A percentile compares a stretch with the other conserved stretches of the same genome.
Evolutionary conservation across 2,329 filamentous ascomycete species (phyloP).

Genomic region (Bisporella sp.): DNA sequence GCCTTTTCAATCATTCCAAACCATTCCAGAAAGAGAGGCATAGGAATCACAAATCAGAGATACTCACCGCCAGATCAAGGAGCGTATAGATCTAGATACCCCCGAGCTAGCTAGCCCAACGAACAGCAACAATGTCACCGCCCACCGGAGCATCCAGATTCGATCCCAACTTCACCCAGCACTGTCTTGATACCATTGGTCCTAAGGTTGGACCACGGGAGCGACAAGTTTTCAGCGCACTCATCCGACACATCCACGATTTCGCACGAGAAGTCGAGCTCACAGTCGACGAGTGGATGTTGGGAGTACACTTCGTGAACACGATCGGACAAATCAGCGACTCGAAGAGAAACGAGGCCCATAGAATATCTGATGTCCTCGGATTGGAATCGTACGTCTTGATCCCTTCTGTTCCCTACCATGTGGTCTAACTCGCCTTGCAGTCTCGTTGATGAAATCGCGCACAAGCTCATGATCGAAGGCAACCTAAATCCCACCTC

Average conservation of each 20-base stretch:
- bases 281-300: slow-evolving; percentile 69
- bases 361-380: slow-evolving; percentile 65
- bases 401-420: not conserved
- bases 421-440: not conserved
- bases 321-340: slow-evolving; percentile 61
- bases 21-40: no score
- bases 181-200: slow-evolving; percentile 67
- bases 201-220: slow-evolving; percentile 60
- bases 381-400: slow-evolving; percentile 61
- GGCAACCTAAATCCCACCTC: slow-evolving; percentile 27
- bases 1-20: no score
- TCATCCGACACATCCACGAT: slow-evolving; percentile 71
- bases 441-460: slow-evolving; percentile 53
- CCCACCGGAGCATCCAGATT: slow-evolving; percentile 34
- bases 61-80: no score
- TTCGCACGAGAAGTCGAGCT: slow-evolving; percentile 73
- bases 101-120: not conserved
- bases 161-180: slow-evolving; percentile 70
- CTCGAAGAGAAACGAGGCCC: slow-evolving; percentile 64
- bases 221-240: slow-evolving; percentile 52
- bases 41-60: no score
- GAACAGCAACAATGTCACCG: not conserved
- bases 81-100: no score
- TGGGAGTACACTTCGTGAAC: slow-evolving; percentile 70
- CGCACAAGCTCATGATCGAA: slow-evolving; percentile 18